phyloP scores from a whole-genome alignment of 495 filamentous ascomycete species.

The Xylaria scruposa region DNA sequence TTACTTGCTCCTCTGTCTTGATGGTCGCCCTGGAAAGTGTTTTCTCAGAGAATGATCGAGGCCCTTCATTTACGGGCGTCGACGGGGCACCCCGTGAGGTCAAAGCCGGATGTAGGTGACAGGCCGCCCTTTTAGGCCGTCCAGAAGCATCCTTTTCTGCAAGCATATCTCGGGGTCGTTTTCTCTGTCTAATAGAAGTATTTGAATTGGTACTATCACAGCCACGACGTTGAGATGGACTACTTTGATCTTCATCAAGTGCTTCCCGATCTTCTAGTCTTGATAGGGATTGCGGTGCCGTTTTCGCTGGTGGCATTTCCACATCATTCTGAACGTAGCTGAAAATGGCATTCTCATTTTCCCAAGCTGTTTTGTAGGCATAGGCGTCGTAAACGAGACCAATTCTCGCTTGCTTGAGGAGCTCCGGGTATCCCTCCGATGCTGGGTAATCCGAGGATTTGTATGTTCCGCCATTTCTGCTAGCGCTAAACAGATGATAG shows the following conservation, averaged over 20 bases:
- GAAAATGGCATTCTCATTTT: not conserved
- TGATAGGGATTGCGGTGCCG: not conserved
- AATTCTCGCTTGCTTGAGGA: not conserved
- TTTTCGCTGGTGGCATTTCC: not conserved
- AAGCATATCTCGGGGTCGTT: not conserved
- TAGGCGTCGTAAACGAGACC: not conserved
- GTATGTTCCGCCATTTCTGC: not conserved
- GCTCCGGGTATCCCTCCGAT: not conserved
- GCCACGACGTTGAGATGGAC: not conserved
- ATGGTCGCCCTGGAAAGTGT: too few species aligned
- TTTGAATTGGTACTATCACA: not conserved
- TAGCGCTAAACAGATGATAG: not conserved
- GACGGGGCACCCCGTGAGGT: too few species aligned
- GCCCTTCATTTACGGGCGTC: too few species aligned
- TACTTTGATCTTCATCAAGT: not conserved
- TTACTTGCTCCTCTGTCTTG: too few species aligned
- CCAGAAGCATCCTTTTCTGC: not conserved
- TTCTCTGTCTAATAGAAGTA: not conserved
- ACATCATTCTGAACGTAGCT: not conserved
- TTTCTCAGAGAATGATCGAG: too few species aligned
- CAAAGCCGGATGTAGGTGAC: too few species aligned
- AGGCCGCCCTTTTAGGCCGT: not conserved
- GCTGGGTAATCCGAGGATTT: not conserved
- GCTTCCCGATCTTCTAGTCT: not conserved
- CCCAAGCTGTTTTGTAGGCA: not conserved